Base-by-base conservation (phyloP, 345 rosid species). In the Salix suchowensis region DNA sequence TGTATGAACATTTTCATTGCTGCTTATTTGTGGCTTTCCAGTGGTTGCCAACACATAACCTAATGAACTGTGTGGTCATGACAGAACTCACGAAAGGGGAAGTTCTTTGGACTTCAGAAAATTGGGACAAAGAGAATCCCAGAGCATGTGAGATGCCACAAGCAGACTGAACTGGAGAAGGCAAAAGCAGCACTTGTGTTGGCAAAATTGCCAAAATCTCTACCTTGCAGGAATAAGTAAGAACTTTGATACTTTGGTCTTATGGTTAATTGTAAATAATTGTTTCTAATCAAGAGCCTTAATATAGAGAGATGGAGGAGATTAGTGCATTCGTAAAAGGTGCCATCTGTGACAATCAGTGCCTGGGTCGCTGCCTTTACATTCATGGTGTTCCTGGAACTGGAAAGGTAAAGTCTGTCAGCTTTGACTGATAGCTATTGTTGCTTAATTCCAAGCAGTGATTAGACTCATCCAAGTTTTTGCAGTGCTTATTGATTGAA, bases 361-460 rank as follows among this genome's bases (percentile, higher is more conserved):
- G 98, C 80, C 81, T 93, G 62, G 98, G 98, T 19, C 91, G 96
- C 68, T 95, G 98, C 77, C 89, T 95, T 82, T 95, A 93, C 42
- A 85, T 93, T 81, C 98, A 93, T 71, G 98, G 98, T 84, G 98
- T 95, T 86, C 98, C 98, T 0, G 98, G 98, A 79, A 93, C 98
- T 15, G 98, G 98, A 81, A 95, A 95, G 92, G 96, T 90, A 84
- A 46, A 61, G 67, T 62, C 77, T 70, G 10, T 68, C 55, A 40
- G 32, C 72, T 69, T 39, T 52, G 19, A 55, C 26, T 68, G 60
- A n/a, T n/a, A 39, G 32, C 46, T 13, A 11, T 46, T 13, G 37
- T 26, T 65, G 65, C 61, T 37, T 62, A 61, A 6, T 30, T 65
- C 30, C 14, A 55, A 65, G 66, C 13, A 73, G 58, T 5, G 42